A percentile compares a stretch with the other conserved stretches of the same genome.
These are phyloP conservation scores for Fraxinus sp. DNA, from an alignment of 305 asterid species.

Conservation along the genomic window DNA sequence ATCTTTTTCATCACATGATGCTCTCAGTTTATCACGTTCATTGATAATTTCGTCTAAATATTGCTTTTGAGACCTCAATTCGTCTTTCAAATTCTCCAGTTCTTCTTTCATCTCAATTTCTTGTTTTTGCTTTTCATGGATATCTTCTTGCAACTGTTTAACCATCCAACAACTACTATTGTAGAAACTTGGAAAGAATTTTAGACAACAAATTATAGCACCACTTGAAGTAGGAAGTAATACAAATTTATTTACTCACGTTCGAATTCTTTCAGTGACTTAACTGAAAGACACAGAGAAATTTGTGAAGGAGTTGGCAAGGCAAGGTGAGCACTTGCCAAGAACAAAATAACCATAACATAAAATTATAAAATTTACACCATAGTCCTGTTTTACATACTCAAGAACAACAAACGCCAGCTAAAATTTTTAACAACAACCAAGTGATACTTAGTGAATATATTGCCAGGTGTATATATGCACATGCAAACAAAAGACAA, in stretches of 20 bases:
- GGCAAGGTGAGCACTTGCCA: background rate
- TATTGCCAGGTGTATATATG: background rate
- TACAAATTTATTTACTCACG: background rate
- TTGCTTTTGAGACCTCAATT: slow-evolving; percentile 65
- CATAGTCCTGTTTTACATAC: background rate
- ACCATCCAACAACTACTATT: slow-evolving; percentile 21
- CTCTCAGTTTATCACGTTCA: slow-evolving; percentile 71
- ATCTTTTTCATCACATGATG: slow-evolving; percentile 66
- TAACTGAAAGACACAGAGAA: background rate
- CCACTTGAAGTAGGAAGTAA: background rate
- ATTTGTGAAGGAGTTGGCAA: background rate
- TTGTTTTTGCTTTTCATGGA: slow-evolving; percentile 64
- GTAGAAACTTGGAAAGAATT: slow-evolving; percentile 13
- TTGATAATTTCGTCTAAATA: slow-evolving; percentile 50
- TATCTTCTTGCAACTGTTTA: slow-evolving; percentile 70
- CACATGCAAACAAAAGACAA: background rate
- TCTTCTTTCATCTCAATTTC: slow-evolving; percentile 63
- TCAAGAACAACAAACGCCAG: background rate
- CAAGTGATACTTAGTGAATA: background rate
- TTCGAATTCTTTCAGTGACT: background rate
- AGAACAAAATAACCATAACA: background rate
- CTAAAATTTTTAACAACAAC: background rate
- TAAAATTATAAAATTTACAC: background rate
- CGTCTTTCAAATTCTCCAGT: slow-evolving; percentile 57
- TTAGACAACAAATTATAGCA: background rate